Conservation (phyloP, 2,329 filamentous ascomycete genomes). For the Paracorniculantispora psalliotae region DNA sequence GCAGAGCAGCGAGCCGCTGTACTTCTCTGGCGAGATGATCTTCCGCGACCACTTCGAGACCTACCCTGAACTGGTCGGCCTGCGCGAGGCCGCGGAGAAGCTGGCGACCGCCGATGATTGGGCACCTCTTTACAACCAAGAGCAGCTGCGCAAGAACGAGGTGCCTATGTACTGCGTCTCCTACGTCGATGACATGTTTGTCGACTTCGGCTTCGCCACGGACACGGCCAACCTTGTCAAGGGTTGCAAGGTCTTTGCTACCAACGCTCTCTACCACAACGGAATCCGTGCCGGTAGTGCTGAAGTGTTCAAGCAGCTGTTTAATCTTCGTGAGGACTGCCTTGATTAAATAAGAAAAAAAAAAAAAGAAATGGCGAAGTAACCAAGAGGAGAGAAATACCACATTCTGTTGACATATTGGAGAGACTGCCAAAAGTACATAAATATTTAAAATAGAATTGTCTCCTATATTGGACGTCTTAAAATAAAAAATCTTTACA, state of each 20-base stretch:
- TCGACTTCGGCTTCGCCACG: slow-evolving; percentile 69
- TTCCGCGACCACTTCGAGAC: slow-evolving; percentile 81
- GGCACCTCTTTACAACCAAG: slow-evolving; percentile 70
- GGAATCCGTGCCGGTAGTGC: slow-evolving; percentile 68
- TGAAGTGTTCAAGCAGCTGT: slow-evolving; percentile 72
- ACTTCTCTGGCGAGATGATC: slow-evolving; percentile 91
- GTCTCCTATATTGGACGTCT: no score
- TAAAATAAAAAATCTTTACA: neutral
- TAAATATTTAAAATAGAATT: neutral
- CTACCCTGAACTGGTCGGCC: slow-evolving; percentile 66
- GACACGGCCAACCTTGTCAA: slow-evolving; percentile 71
- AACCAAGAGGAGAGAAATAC: neutral
- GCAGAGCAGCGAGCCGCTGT: slow-evolving; percentile 47
- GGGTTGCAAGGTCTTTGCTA: slow-evolving; percentile 75
- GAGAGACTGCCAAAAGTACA: neutral
- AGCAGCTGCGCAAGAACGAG: slow-evolving; percentile 67
- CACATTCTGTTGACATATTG: neutral
- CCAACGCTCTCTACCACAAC: slow-evolving; percentile 84
- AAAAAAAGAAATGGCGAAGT: neutral
- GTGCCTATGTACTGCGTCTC: slow-evolving; percentile 83
- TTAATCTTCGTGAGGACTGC: slow-evolving; percentile 66
- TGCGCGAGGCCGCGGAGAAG: slow-evolving; percentile 64
- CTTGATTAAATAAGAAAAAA: slow-evolving; percentile 41
- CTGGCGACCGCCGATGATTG: slow-evolving; percentile 66
- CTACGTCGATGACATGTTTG: slow-evolving; percentile 89